phyloP scores from a whole-genome alignment of 225 moss, liverwort and hornwort genomes.

The Physcomitrellopsis africana region DNA sequence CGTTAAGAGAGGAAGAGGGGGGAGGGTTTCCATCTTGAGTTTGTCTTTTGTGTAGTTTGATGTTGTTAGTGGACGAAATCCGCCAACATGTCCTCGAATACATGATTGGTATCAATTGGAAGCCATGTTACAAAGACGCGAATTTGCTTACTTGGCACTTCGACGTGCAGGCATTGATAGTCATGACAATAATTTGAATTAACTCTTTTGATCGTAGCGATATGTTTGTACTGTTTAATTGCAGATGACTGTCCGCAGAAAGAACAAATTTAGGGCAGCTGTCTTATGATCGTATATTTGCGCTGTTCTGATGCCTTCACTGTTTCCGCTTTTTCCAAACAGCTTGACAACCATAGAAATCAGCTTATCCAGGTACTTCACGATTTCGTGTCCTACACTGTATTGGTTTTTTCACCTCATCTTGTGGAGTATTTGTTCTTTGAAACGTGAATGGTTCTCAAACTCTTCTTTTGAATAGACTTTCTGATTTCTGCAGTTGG shows the following conservation, averaged over 20 bases:
- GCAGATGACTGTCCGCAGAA: slow-evolving; percentile 66
- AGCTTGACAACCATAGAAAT: slow-evolving; percentile 99
- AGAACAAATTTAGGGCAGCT: slow-evolving; percentile 62
- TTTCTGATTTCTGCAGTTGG: slow-evolving; percentile 74
- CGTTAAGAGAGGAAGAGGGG: no score
- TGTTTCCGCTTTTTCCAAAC: slow-evolving; percentile 63
- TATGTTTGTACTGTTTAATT: slow-evolving; percentile 56
- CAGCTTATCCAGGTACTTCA: slow-evolving; percentile 91
- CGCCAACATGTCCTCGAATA: slow-evolving; percentile 20
- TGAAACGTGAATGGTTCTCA: not conserved
- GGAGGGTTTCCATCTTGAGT: not conserved
- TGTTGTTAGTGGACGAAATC: slow-evolving; percentile 16
- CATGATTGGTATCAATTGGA: slow-evolving; percentile 25
- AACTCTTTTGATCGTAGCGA: slow-evolving; percentile 55
- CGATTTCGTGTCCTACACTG: slow-evolving; percentile 3
- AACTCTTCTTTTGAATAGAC: slow-evolving; percentile 17
- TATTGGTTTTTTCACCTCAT: not conserved
- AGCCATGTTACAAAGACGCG: slow-evolving; percentile 29
- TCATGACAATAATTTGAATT: slow-evolving; percentile 28
- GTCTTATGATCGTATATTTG: slow-evolving; percentile 60
- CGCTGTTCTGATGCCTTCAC: slow-evolving; percentile 61
- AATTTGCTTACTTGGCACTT: slow-evolving; percentile 36
- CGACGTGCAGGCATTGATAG: slow-evolving; percentile 48
- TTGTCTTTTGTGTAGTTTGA: slow-evolving; percentile 16
- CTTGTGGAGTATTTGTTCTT: slow-evolving; percentile 10